These are phyloP conservation scores for Arabidopsis lyrata DNA, from an alignment of 441 rosid species.

Conservation along the genomic window DNA sequence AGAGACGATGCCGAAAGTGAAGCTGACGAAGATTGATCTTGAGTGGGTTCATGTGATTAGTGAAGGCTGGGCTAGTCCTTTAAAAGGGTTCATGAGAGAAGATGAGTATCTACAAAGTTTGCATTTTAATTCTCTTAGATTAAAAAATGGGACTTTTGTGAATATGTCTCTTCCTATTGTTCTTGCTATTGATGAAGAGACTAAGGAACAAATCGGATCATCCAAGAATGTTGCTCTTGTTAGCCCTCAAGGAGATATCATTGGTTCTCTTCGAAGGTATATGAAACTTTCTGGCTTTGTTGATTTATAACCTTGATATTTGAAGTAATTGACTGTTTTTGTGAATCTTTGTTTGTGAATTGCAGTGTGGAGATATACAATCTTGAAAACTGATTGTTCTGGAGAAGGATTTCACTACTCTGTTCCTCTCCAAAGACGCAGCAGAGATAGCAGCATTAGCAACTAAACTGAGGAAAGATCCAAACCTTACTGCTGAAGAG, in stretches of 20 bases:
- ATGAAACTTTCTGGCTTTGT: background rate
- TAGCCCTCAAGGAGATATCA: constrained; percentile 63
- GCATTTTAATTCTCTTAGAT: constrained; percentile 79
- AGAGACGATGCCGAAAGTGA: constrained; percentile 67
- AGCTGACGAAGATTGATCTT: constrained; percentile 71
- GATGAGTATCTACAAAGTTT: constrained; percentile 83
- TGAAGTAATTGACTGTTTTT: background rate
- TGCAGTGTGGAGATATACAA: constrained; percentile 85
- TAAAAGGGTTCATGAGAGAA: constrained; percentile 95
- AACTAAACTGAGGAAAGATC: constrained; percentile 63
- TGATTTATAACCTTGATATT: background rate
- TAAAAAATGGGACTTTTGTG: constrained; percentile 63
- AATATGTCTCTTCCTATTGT: constrained; percentile 98
- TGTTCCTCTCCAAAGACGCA: constrained; percentile 56
- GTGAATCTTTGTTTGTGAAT: constrained; percentile 1
- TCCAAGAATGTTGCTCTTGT: constrained; percentile 64
- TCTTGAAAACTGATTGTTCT: no score
- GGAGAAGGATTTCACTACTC: constrained; percentile 56
- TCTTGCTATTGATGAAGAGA: constrained; percentile 80
- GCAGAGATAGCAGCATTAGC: constrained; percentile 58
- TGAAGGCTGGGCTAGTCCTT: constrained; percentile 98
- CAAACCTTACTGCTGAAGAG: constrained; percentile 62
- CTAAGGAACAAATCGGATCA: constrained; percentile 72
- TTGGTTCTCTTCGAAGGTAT: constrained; percentile 68
- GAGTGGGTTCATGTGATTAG: constrained; percentile 98